These are phyloP conservation scores for Cystobasidiopsis lactophilus DNA, from an alignment of 768 basidiomycete species.

Conservation along the genomic window DNA sequence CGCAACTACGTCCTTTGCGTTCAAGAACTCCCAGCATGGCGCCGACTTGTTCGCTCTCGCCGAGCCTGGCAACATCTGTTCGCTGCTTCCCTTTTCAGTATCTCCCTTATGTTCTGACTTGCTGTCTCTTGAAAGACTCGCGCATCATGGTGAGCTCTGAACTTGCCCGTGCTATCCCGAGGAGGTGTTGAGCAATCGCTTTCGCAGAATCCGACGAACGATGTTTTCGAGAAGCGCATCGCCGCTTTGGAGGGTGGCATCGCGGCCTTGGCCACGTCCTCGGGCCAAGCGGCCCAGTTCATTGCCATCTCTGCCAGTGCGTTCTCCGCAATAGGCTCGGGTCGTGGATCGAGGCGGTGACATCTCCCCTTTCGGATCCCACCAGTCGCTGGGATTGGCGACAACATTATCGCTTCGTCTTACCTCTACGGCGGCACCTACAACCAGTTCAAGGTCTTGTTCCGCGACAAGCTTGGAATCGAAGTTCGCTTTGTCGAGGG, in stretches of 20 bases:
- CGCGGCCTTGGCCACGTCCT: constrained; percentile 45
- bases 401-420: constrained; percentile 54
- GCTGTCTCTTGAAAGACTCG: no score
- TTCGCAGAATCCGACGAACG: constrained; percentile 21
- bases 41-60: constrained; percentile 47
- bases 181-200: constrained; percentile 19
- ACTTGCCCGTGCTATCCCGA: no score
- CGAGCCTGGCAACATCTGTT: constrained; percentile 6
- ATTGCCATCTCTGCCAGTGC: constrained; percentile 36
- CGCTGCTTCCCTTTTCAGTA: no score
- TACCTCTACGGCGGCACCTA: constrained; percentile 36
- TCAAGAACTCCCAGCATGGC: constrained; percentile 33
- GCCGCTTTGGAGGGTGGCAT: constrained; percentile 59
- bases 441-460: constrained; percentile 24
- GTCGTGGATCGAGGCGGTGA: no score
- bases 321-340: no score
- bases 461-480: constrained; percentile 40
- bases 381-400: no score
- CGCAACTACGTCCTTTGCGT: constrained; percentile 11
- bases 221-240: constrained; percentile 57
- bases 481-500: constrained; percentile 40
- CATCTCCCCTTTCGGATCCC: no score
- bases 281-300: constrained; percentile 59
- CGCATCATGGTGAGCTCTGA: no score
- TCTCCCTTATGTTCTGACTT: neutral